A percentile compares a stretch with the other conserved stretches of the same genome.
Conservation (phyloP, 805 yeast genomes). For the Candida maesae region DNA sequence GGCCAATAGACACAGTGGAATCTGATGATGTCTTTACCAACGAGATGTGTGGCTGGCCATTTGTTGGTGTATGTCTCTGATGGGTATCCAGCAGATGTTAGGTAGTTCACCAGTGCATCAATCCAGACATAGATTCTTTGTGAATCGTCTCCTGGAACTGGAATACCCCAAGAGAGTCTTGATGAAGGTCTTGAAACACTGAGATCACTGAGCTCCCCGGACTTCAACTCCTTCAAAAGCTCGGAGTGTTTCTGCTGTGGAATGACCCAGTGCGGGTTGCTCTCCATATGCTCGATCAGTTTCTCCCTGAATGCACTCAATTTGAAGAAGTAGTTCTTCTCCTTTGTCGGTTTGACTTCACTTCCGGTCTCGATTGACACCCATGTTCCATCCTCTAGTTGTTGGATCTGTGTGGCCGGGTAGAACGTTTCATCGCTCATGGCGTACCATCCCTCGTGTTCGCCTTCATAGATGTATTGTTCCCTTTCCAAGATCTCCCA, state of each 20-base stretch:
- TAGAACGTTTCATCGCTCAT: slow-evolving; percentile 93
- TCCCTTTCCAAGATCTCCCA: slow-evolving; percentile 62
- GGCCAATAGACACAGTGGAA: slow-evolving; percentile 97
- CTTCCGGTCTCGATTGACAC: slow-evolving; percentile 67
- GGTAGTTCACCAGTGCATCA: slow-evolving; percentile 85
- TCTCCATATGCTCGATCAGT: slow-evolving; percentile 46
- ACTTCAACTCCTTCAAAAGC: slow-evolving; percentile 55
- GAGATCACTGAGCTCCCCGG: slow-evolving; percentile 53
- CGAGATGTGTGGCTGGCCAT: slow-evolving; percentile 53
- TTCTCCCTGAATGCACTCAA: slow-evolving; percentile 55
- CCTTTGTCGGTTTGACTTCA: slow-evolving; percentile 71
- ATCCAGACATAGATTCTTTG: slow-evolving; percentile 96
- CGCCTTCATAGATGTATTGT: slow-evolving; percentile 75
- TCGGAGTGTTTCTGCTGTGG: slow-evolving; percentile 57
- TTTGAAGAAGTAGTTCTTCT: slow-evolving; percentile 83
- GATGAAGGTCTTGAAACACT: slow-evolving; percentile 83
- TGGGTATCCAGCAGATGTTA: slow-evolving; percentile 69
- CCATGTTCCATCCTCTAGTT: slow-evolving; percentile 33
- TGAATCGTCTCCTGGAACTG: slow-evolving; percentile 72
- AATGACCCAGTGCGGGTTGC: slow-evolving; percentile 55
- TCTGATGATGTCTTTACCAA: slow-evolving; percentile 87
- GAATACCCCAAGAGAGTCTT: slow-evolving; percentile 84
- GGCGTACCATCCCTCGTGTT: slow-evolving; percentile 93
- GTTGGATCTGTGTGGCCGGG: slow-evolving; percentile 67
- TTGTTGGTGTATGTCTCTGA: slow-evolving; percentile 16